phyloP scores from a whole-genome alignment of 768 basidiomycete genomes.

The Suillus tomentosus region DNA sequence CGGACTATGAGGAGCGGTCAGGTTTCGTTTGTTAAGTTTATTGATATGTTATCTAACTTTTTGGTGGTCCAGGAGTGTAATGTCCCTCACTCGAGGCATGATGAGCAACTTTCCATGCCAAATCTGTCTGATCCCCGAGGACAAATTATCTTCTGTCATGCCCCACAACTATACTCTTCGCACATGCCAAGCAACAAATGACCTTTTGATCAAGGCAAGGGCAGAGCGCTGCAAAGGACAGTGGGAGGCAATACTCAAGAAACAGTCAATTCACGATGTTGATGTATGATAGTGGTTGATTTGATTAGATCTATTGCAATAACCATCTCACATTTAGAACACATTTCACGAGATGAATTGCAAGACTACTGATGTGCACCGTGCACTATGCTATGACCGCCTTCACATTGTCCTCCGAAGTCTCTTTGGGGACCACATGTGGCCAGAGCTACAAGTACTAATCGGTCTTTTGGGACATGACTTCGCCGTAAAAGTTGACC shows the following conservation, averaged over 20 bases:
- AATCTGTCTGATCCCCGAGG: constrained; percentile 36
- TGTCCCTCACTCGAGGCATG: constrained; percentile 37
- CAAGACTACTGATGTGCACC: constrained; percentile 34
- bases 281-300: constrained; percentile 14
- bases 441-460: constrained; percentile 23
- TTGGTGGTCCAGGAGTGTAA: constrained; percentile 29
- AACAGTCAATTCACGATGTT: constrained; percentile 17
- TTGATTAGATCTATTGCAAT: not conserved
- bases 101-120: constrained; percentile 36
- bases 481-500: constrained; percentile 2
- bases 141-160: constrained; percentile 22
- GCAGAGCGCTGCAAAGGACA: constrained; percentile 12
- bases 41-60: not conserved
- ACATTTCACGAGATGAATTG: constrained; percentile 36
- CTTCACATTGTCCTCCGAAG: constrained; percentile 34
- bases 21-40: constrained; percentile 12
- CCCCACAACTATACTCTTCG: constrained; percentile 17
- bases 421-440: constrained; percentile 35
- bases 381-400: constrained; percentile 38
- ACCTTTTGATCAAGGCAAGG: constrained; percentile 16
- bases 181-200: constrained; percentile 22
- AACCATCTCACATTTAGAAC: constrained; percentile 17
- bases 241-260: constrained; percentile 21
- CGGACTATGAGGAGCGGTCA: constrained; percentile 49
- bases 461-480: constrained; percentile 18